Base-by-base conservation (phyloP, 352 stramenopile species). In the Phytopythium ostracodes region DNA sequence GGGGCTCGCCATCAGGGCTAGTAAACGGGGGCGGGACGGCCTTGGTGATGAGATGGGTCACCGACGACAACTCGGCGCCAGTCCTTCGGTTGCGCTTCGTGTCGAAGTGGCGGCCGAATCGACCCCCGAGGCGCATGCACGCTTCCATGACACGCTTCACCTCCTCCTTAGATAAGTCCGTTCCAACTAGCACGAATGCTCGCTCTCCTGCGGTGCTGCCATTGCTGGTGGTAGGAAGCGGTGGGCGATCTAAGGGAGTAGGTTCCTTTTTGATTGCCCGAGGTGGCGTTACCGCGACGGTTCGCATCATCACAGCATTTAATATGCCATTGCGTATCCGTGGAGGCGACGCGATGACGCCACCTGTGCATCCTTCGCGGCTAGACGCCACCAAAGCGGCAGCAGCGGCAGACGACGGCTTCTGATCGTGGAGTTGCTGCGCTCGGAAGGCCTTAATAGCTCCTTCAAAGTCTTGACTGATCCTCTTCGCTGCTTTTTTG, bases 11-110 rank as follows among this genome's bases (percentile, higher is more conserved):
- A 27, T 65, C 38, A 10, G 40, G 14, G 17, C 15, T 22, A 25
- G 27, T 49, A 7, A 49, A 60, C 18, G 55, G 55, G 25, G 55
- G 40, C 7, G 55, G 55, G 9, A 60, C 55, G 0, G 52, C 57
- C 59, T 89, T 91, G 11, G 85, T 89, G 66, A 96, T 82, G 36
- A 91, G 56, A 67, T 92, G 82, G 29, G 85, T 94, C 38, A 91
- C 81, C 2, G 79, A 88, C 1, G 82, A 86, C 33, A 62, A 75
- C 42, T 82, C 67, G 9, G 61, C 64, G 0, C 77, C 72, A 0
- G 75, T 77, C 15, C 49, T 42, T 12, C 68, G 64, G 52, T 92
- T 81, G 22, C 69, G 73, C 49, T 84, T 75, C n/a, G 83, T 40
- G 49, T 92, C 78, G 40, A 96, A 94, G 25, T 88, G 71, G 2